Evolutionary conservation across 1,284 basidiomycete species (phyloP).

Genomic region (Ceratobasidium sp.): DNA sequence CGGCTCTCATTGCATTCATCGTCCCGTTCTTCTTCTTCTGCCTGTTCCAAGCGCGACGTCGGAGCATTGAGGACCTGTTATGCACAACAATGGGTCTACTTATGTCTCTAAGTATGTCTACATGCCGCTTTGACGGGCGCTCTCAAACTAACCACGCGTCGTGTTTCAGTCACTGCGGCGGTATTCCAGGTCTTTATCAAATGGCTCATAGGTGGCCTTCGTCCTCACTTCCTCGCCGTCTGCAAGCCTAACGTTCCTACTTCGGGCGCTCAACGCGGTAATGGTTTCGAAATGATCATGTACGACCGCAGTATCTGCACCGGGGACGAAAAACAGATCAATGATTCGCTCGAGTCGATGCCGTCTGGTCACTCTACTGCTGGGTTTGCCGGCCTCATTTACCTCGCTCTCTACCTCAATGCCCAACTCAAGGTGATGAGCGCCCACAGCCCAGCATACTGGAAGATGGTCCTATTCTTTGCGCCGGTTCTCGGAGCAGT

Average conservation of each 20-base stretch:
- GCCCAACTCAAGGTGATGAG: constrained; percentile 64
- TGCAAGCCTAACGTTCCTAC: constrained; percentile 56
- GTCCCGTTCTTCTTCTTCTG: constrained; percentile 61
- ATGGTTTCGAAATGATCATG: constrained; percentile 57
- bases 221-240: constrained; percentile 60
- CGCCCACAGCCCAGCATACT: constrained; percentile 61
- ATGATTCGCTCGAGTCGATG: constrained; percentile 61
- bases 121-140: background rate
- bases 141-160: background rate
- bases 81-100: constrained; percentile 61
- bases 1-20: constrained; percentile 61
- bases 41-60: constrained; percentile 56
- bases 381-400: constrained; percentile 59
- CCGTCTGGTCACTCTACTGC: constrained; percentile 59
- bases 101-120: constrained; percentile 52
- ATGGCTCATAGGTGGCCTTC: constrained; percentile 60
- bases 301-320: constrained; percentile 61
- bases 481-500: constrained; percentile 63
- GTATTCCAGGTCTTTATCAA: constrained; percentile 61
- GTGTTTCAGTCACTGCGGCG: constrained; percentile 42
- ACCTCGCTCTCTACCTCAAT: constrained; percentile 63
- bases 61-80: constrained; percentile 56
- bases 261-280: constrained; percentile 50
- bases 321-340: constrained; percentile 58
- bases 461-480: constrained; percentile 66